Evolutionary conservation across 2,329 filamentous ascomycete genomes (phyloP).

Genomic region (Fusarium coffeatum): DNA sequence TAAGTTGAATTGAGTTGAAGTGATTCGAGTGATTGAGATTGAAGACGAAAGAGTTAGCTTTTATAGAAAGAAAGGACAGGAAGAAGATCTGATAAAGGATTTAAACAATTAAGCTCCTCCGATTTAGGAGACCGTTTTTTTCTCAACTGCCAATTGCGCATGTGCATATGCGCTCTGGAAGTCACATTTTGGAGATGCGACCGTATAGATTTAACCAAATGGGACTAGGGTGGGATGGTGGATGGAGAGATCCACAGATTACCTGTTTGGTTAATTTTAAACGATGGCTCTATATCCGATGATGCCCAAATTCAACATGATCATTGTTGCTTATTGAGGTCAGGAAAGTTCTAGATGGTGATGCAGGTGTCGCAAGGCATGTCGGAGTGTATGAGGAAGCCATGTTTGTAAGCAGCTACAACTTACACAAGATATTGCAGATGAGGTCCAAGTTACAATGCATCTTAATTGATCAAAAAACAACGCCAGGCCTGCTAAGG

Average conservation of each 20-base stretch:
- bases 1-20: background rate
- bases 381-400: too few species aligned
- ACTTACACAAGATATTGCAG: background rate
- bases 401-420: background rate
- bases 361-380: background rate
- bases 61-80: background rate
- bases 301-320: too few species aligned
- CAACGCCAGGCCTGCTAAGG: conserved; percentile 38
- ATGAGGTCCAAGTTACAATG: background rate
- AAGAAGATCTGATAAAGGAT: background rate
- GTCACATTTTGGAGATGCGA: conserved; percentile 1
- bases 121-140: conserved; percentile 17
- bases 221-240: background rate
- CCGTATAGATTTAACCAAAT: conserved; percentile 8
- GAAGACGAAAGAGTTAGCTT: background rate
- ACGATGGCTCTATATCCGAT: background rate
- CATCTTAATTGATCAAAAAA: conserved; percentile 23
- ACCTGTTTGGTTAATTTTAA: conserved; percentile 21
- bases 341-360: background rate
- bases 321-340: background rate
- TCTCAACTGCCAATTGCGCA: background rate
- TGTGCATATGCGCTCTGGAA: conserved; percentile 14
- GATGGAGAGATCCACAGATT: background rate
- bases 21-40: too few species aligned
- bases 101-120: conserved; percentile 19